Evolutionary conservation across 768 basidiomycete genomes (phyloP).

Genomic region (Boletus patriciae): DNA sequence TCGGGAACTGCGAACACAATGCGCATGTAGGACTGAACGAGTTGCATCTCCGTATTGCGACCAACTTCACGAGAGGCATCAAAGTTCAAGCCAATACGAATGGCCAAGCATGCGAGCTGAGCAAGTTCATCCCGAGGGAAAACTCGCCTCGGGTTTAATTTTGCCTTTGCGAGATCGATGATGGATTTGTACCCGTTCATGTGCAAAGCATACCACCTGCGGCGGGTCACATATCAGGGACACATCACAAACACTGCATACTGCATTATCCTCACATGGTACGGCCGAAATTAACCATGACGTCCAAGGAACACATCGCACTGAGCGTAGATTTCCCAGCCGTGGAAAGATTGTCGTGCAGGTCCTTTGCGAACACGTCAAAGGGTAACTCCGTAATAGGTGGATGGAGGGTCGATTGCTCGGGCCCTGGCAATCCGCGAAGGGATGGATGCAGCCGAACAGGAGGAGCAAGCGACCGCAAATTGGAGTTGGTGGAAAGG

Average conservation of each 20-base stretch:
- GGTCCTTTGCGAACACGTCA: neutral
- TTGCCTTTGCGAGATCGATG: neutral
- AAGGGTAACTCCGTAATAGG: neutral
- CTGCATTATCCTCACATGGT: neutral
- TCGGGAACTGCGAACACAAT: neutral
- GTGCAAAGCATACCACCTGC: neutral
- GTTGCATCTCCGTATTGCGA: neutral
- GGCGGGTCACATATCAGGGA: neutral
- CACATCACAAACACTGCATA: neutral
- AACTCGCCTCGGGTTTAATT: neutral
- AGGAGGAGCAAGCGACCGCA: neutral
- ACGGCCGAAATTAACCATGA: neutral
- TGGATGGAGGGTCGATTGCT: neutral
- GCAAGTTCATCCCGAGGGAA: neutral
- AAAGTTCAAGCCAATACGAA: neutral
- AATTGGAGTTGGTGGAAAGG: neutral
- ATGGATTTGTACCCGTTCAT: rapidly evolving
- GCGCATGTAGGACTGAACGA: neutral
- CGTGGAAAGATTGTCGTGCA: neutral
- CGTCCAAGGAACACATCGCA: neutral
- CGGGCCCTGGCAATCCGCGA: neutral
- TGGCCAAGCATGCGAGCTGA: neutral
- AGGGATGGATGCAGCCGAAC: neutral
- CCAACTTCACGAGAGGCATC: neutral
- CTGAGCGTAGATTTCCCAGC: neutral